These are phyloP conservation scores for Limnomonas spitsbergensis DNA, from an alignment of 139 green algal species.

Conservation along the genomic window DNA sequence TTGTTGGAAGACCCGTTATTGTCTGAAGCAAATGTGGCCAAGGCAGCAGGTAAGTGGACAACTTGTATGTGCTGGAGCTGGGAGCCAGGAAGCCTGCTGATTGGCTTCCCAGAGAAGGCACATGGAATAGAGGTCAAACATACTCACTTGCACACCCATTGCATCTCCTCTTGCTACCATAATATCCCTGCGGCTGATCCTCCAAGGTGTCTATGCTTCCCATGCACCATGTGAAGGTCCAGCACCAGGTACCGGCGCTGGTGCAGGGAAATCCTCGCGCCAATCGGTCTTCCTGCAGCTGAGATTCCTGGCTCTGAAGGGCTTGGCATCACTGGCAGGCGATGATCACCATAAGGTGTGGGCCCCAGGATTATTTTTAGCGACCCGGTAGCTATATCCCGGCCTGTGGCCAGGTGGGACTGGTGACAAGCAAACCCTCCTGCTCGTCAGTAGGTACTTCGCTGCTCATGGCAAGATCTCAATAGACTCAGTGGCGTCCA, in stretches of 20 bases:
- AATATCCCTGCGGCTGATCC: background rate
- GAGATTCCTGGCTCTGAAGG: background rate
- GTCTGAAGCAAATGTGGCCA: too few relatives aligned
- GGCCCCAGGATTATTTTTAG: too few relatives aligned
- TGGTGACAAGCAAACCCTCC: background rate
- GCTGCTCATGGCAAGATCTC: background rate
- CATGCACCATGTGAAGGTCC: background rate
- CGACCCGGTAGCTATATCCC: background rate
- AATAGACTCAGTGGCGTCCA: background rate
- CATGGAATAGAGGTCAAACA: too few relatives aligned
- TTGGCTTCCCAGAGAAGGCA: too few relatives aligned
- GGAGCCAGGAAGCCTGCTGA: too few relatives aligned
- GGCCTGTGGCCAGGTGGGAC: background rate
- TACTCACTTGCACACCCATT: background rate
- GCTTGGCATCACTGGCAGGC: too few relatives aligned
- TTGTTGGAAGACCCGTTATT: background rate
- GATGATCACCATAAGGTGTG: too few relatives aligned
- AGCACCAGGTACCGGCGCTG: background rate
- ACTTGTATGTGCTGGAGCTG: too few relatives aligned
- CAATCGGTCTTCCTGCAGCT: background rate
- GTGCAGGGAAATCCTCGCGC: background rate
- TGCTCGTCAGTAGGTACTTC: background rate
- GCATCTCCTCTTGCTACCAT: background rate
- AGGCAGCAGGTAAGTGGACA: too few relatives aligned
- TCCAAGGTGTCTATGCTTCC: background rate